Percentiles rank a stretch among this genome's conserved stretches.
These are phyloP conservation scores for Geopyxis carbonaria DNA, from an alignment of 495 filamentous ascomycete species.

Conservation along the genomic window DNA sequence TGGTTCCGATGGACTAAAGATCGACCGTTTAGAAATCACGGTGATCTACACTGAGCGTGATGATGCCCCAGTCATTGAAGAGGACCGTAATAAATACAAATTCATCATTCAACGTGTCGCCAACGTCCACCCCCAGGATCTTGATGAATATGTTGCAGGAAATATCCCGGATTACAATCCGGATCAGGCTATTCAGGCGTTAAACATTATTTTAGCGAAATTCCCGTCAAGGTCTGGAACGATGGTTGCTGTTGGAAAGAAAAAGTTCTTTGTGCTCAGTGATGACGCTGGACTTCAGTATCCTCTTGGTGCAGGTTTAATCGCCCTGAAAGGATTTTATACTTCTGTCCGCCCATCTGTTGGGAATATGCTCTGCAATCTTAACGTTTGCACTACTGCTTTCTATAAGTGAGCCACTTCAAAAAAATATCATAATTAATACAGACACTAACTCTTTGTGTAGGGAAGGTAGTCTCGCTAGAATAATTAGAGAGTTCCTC, in stretches of 20 bases:
- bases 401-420: slow-evolving; percentile 34
- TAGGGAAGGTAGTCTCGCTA: slow-evolving; percentile 31
- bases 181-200: slow-evolving; percentile 22
- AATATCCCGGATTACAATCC: slow-evolving; percentile 21
- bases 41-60: slow-evolving; percentile 29
- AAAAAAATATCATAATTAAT: slow-evolving; percentile 29
- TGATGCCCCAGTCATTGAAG: slow-evolving; percentile 17
- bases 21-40: slow-evolving; percentile 18
- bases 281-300: slow-evolving; percentile 1
- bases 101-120: slow-evolving; percentile 18
- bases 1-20: neutral
- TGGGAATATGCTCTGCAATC: slow-evolving; percentile 35
- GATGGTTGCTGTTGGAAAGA: slow-evolving; percentile 20
- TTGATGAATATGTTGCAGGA: slow-evolving; percentile 19
- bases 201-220: slow-evolving; percentile 28
- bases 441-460: slow-evolving; percentile 24
- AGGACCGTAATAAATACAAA: slow-evolving; percentile 21
- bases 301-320: slow-evolving; percentile 30
- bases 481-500: slow-evolving; percentile 25
- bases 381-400: slow-evolving; percentile 29
- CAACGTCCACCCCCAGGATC: slow-evolving; percentile 16
- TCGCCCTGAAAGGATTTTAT: slow-evolving; percentile 38
- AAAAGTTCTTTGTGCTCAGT: slow-evolving; percentile 18
- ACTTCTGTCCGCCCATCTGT: slow-evolving; percentile 38
- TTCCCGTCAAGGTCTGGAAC: slow-evolving; percentile 10